Evolutionary conservation across 345 rosid species (phyloP).

Genomic region (Brassica nigra): DNA sequence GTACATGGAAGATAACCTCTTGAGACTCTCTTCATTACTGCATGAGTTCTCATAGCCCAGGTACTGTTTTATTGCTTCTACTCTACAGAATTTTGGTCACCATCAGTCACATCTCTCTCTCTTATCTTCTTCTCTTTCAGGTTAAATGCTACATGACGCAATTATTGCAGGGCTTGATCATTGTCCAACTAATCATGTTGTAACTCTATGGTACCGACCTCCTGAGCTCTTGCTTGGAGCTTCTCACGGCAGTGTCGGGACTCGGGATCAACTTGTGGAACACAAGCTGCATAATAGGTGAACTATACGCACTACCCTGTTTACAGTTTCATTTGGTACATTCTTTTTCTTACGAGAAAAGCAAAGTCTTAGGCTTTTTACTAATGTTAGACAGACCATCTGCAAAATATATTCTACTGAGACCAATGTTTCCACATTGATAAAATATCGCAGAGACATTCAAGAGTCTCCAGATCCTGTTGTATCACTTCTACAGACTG

Average conservation of each 20-base stretch:
- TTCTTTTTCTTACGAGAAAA: slow-evolving; percentile 15
- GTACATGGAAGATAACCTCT: slow-evolving; percentile 95
- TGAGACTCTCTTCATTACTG: slow-evolving; percentile 80
- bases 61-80: slow-evolving; percentile 38
- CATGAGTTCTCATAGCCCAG: slow-evolving; percentile 76
- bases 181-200: slow-evolving; percentile 73
- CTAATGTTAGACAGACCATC: slow-evolving; percentile 63
- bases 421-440: slow-evolving; percentile 70
- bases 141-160: slow-evolving; percentile 89
- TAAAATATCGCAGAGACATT: slow-evolving; percentile 63
- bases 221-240: slow-evolving; percentile 95
- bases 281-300: slow-evolving; percentile 86
- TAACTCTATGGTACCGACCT: slow-evolving; percentile 95
- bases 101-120: not conserved
- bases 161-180: slow-evolving; percentile 89
- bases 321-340: not conserved
- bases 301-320: slow-evolving; percentile 58
- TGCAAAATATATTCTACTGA: slow-evolving; percentile 75
- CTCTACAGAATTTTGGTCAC: not conserved
- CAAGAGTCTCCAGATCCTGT: slow-evolving; percentile 60
- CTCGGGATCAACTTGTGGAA: slow-evolving; percentile 87
- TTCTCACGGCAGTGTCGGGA: slow-evolving; percentile 52
- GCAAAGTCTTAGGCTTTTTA: not conserved
- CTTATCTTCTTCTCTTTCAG: slow-evolving; percentile 40
- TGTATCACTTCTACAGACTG: slow-evolving; percentile 60